Base-by-base conservation (phyloP, 208 protist genomes). In the Tritrichomonas musculus region DNA sequence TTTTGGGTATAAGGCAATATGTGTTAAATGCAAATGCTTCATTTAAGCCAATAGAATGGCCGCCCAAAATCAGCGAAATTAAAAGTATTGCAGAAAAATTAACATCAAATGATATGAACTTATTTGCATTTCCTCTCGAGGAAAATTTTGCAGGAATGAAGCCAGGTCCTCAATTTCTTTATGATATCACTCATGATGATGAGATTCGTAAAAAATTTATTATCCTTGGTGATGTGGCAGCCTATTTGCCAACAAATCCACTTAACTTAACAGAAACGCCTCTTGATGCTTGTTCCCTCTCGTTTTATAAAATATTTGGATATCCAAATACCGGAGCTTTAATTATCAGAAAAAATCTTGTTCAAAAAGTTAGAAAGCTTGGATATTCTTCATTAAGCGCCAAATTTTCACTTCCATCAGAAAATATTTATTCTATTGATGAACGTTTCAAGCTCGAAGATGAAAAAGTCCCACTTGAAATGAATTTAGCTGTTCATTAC, bases 241-340 rank as follows among this genome's bases (percentile, higher is more conserved):
- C 75, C n/a, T 93, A 88, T 55, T 88, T 80, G 47, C 75, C 93
- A 60, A 93, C 93, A 36, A 77, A 80, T 80, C 60, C 64, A 55
- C 27, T 93, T 1, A 53, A 93, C 36, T 39, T 93, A 39, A 47
- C 44, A 50, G 66, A 66, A 69, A 36, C n/a, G n/a, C 17, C 20
- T n/a, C 50, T 65, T 88, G 93, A 93, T 44, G 75, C 82, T 27
- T 57, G 25, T 27, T 33, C 72, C 22, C 47, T 93, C 14, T 93
- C 93, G 44, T 93, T 93, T 20, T 93, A 93, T 50, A 93, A 93
- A 88, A 93, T 93, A 55, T 88, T 93, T 33, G 93, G 93, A 8
- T 80, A 66, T 33, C 64, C 60, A n/a, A 69, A 93, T 39, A 93
- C 75, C 0, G 93, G 93, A 88, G 93, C 93, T 49, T 49, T 93